Base-by-base conservation (phyloP, 371 early-diverging fungal species). In the Dichotomocladium elegans region DNA sequence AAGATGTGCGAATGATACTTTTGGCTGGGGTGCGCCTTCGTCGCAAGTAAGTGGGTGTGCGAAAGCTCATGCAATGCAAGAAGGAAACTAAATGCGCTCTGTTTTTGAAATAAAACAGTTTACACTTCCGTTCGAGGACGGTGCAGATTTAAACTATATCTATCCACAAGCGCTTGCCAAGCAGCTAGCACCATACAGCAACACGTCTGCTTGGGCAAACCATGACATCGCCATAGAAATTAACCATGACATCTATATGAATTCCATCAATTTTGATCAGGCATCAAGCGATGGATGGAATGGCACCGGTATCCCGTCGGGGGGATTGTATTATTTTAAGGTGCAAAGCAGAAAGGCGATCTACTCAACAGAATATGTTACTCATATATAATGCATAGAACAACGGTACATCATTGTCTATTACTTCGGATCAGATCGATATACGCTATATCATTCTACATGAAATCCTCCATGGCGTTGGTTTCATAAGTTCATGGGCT, bases 91-190 rank as follows among this genome's bases (percentile, higher is more conserved):
- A n/a, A 24, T 14, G 11, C 12, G 24, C 24, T 44, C 24, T 34
- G 26, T 45, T 57, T 51, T 17, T 22, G 31, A 45, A 26, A 11
- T 29, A 22, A 34, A 35, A 29, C 47, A 74, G 66, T 76, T 72
- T 52, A 76, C 68, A 17, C 57, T 76, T 22, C 77, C 77, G n/a
- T 68, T 66, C 55, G 64, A 72, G 47, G 66, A 72, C 30, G 77
- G 73, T 21, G 70, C 64, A n/a, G 77, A 76, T 48, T 47, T 66
- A 22, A 77, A 73, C 41, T 69, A 71, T 47, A 59, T 73, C 8
- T 73, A 77, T 50, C 77, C 77, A 0, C 77, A 77, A 44, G 68
- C 77, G 7, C 41, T 77, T 11, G 77, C 77, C 0, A 77, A 73
- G 33, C 77, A 77, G 42, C 33, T 77, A 27, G 70, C 71, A 17